Conservation (phyloP, 306 rosid genomes). For the Inga leiocalycina region DNA sequence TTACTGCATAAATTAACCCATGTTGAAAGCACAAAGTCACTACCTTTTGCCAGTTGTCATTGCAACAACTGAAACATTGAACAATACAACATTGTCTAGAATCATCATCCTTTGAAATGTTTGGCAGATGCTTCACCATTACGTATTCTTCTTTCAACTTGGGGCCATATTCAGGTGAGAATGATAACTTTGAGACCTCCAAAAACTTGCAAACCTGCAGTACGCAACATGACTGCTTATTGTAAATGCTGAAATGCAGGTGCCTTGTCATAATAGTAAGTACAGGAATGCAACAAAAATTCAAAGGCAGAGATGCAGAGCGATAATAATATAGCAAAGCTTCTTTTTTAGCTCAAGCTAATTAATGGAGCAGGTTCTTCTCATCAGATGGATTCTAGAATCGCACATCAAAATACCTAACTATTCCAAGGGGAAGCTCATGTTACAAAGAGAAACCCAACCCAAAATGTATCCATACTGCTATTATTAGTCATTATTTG, state of each 20-base stretch:
- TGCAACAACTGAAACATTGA: conserved; percentile 75
- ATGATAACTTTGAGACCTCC: conserved; percentile 94
- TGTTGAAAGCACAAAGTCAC: conserved; percentile 20
- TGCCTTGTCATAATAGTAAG: conserved; percentile 5
- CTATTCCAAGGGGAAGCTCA: too few species aligned
- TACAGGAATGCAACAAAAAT: conserved; percentile 28
- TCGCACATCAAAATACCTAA: too few species aligned
- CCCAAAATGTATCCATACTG: too few species aligned
- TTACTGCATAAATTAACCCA: neutral
- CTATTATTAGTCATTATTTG: too few species aligned
- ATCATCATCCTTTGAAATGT: conserved; percentile 61
- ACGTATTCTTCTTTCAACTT: conserved; percentile 94
- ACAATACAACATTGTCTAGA: conserved; percentile 79
- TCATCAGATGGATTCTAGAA: too few species aligned
- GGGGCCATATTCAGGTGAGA: conserved; percentile 93
- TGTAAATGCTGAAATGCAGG: conserved; percentile 34
- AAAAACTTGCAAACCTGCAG: conserved; percentile 94
- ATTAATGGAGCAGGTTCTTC: too few species aligned
- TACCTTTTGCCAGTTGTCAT: conserved; percentile 99
- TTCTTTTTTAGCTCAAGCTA: too few species aligned
- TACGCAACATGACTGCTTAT: conserved; percentile 26
- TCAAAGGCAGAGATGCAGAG: conserved; percentile 15
- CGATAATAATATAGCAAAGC: neutral
- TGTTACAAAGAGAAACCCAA: too few species aligned
- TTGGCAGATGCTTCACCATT: conserved; percentile 94